Evolutionary conservation across 2,329 filamentous ascomycete genomes (phyloP), one percentile per base, ranked within the genome.

Genomic region (Byssochlamys sp.): DNA sequence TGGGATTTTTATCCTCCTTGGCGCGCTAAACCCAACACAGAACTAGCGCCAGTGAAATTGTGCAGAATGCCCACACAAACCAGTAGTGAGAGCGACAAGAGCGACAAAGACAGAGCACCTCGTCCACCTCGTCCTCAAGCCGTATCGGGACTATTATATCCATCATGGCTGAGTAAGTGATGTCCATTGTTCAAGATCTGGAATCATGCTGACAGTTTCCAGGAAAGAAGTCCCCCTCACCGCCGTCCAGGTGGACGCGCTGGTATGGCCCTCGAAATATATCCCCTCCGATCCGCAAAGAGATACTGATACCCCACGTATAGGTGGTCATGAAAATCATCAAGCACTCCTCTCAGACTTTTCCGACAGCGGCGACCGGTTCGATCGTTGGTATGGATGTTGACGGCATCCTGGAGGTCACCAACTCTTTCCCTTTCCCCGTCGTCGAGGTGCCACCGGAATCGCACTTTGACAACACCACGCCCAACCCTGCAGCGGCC

Each of bases 271-370:
- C 59, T 64, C 65, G 71, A 68, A 72, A 69, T 65, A 68, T 66
- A 60, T 61, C 60, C 62, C 61, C 62, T 59, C 63, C 54, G 71
- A 59, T 70, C 55, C 53, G 53, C 52, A 54, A 19, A 67, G 67
- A 61, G 68, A 45, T 73, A 54, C 55, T 71, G 59, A 55, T 54
- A 55, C 54, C 53, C 59, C 53, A 52, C 54, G 27, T 67, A 58
- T 66, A 94, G 89, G 89, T 95, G 70, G 89, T 95, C 67, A 92
- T 96, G 88, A 96, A 96, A 81, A 91, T 97, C 74, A 91, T 95
- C 77, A 96, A 95, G 79, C 91, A 96, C 80, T 90, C 89, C 79
- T 88, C 90, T 58, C 84, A 89, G 68, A 83, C 84, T 56, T 96
- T 96, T 78, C 92, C 92, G 53, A 92, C 90, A 55, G 86, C 86